Conservation (phyloP, 108 stramenopile genomes). For the Cyclotella baltica region DNA sequence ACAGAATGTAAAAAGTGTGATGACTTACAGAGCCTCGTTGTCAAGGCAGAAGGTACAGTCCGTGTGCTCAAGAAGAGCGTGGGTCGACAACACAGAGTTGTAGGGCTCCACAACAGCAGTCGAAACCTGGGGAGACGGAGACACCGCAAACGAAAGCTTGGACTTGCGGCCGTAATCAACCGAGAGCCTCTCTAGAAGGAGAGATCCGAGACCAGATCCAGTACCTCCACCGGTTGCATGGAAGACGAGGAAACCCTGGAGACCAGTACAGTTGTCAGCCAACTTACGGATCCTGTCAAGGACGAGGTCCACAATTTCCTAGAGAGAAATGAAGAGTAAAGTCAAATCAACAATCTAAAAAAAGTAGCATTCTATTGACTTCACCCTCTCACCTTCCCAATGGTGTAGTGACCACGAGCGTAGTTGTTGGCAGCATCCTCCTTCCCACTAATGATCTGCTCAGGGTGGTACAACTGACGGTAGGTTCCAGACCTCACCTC, state of each 20-base stretch:
- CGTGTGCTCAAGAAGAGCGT: constrained; percentile 95
- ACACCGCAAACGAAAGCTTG: constrained; percentile 98
- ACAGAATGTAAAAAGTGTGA: not conserved
- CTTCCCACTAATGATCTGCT: constrained; percentile 99
- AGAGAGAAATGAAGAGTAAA: not conserved
- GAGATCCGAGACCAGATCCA: constrained; percentile 98
- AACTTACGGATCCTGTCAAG: constrained; percentile 99
- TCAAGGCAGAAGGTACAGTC: constrained; percentile 95
- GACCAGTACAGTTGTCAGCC: constrained; percentile 98
- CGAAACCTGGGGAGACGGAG: constrained; percentile 94
- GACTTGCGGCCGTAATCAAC: constrained; percentile 99
- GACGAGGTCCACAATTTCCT: constrained; percentile 97
- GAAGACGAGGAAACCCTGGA: constrained; percentile 99
- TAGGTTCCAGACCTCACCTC: constrained; percentile 92
- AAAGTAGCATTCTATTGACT: no score
- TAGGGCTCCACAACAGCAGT: constrained; percentile 97
- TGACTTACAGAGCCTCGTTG: constrained; percentile 90
- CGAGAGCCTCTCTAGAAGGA: constrained; percentile 96
- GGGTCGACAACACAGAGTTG: constrained; percentile 96
- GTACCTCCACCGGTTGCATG: constrained; percentile 99
- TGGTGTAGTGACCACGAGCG: constrained; percentile 99
- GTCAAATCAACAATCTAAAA: not conserved
- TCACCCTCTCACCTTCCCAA: constrained; percentile 80
- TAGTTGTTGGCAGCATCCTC: constrained; percentile 99
- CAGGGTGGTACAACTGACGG: constrained; percentile 97